These are phyloP conservation scores for Lavandula angustifolia DNA, from an alignment of 257 asterid genomes.

Conservation along the genomic window DNA sequence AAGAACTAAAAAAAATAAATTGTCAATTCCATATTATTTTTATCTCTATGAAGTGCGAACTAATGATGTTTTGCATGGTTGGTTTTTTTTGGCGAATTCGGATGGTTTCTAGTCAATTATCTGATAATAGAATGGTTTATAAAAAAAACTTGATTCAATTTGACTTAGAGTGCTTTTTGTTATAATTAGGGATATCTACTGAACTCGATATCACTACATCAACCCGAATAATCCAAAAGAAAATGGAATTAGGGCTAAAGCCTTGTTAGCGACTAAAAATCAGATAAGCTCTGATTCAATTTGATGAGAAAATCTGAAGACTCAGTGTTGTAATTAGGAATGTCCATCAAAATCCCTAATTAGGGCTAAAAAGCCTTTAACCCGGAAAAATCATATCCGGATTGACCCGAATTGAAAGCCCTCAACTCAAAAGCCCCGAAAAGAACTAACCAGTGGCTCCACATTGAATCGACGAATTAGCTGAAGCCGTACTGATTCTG, in stretches of 20 bases:
- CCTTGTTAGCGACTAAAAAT: too few relatives aligned
- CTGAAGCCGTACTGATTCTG: not conserved
- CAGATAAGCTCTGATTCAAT: too few relatives aligned
- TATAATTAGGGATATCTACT: too few relatives aligned
- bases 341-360: too few relatives aligned
- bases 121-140: constrained; percentile 11
- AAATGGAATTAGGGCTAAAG: too few relatives aligned
- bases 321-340: too few relatives aligned
- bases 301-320: too few relatives aligned
- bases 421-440: too few relatives aligned
- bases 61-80: constrained; percentile 22
- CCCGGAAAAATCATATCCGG: not conserved
- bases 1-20: not conserved
- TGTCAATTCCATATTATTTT: not conserved
- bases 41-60: not conserved
- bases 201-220: too few relatives aligned
- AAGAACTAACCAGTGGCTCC: too few relatives aligned
- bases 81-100: constrained; percentile 8
- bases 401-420: not conserved
- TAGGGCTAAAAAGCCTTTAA: not conserved
- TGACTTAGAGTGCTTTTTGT: too few relatives aligned
- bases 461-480: not conserved
- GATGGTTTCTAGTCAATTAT: not conserved
- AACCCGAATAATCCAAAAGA: too few relatives aligned
- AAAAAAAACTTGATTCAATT: not conserved